phyloP scores from a whole-genome alignment of 192 early-diverging fungal species.

The Glomus cerebriforme region DNA sequence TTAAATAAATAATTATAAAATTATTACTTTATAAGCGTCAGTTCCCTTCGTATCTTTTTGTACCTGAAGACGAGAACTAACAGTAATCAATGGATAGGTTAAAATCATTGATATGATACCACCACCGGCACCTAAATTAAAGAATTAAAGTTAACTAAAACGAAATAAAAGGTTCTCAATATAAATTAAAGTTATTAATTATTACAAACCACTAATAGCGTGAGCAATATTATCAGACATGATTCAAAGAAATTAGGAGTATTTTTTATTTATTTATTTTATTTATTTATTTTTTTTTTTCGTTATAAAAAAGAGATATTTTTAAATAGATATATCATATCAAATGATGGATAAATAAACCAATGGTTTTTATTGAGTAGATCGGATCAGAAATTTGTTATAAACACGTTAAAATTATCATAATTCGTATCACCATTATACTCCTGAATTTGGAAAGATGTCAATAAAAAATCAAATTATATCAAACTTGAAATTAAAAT shows the following conservation, averaged over 20 bases:
- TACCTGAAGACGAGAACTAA: slow-evolving; percentile 81
- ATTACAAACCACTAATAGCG: background rate
- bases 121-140: slow-evolving; percentile 70
- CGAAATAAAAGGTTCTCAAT: background rate
- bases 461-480: too few species aligned
- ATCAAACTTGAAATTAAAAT: too few species aligned
- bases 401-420: too few species aligned
- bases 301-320: background rate
- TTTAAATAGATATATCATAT: too few species aligned
- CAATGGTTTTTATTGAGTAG: too few species aligned
- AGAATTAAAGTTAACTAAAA: background rate
- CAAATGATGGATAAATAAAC: too few species aligned
- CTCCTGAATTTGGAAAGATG: too few species aligned
- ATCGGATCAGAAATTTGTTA: too few species aligned
- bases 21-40: slow-evolving; percentile 63
- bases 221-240: background rate
- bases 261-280: too few species aligned
- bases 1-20: background rate
- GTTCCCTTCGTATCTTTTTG: slow-evolving; percentile 65
- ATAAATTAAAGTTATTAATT: background rate
- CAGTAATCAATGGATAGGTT: slow-evolving; percentile 87
- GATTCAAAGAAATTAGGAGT: background rate
- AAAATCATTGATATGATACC: slow-evolving; percentile 90
- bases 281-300: background rate
- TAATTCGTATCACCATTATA: too few species aligned